A percentile compares a stretch with the other conserved stretches of the same genome.
These are phyloP conservation scores for Penicillium fuscoglaucum DNA, from an alignment of 2,329 filamentous ascomycete species.

Conservation along the genomic window DNA sequence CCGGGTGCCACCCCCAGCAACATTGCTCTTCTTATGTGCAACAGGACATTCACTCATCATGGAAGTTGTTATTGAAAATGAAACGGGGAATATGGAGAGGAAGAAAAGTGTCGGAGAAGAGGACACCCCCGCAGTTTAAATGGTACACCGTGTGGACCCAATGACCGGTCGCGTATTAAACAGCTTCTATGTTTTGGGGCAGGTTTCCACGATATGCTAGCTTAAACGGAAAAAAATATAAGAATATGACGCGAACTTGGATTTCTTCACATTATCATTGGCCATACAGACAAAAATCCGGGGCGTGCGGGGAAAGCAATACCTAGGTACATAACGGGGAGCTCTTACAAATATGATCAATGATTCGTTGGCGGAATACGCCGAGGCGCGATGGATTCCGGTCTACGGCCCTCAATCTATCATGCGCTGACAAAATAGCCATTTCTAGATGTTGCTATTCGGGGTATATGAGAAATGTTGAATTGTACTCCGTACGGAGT, in stretches of 20 bases:
- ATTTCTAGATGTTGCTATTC: not conserved
- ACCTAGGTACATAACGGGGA: not conserved
- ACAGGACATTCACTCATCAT: slow-evolving; percentile 35
- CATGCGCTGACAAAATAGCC: slow-evolving; percentile 7
- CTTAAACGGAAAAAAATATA: not conserved
- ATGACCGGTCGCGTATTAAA: slow-evolving; percentile 6
- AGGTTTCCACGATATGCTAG: not conserved
- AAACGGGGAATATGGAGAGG: not conserved
- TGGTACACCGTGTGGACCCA: slow-evolving; percentile 1
- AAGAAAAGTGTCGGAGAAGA: not conserved
- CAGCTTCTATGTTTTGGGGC: not conserved
- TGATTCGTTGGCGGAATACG: slow-evolving; percentile 7
- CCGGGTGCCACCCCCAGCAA: slow-evolving; percentile 62
- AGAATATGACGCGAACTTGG: not conserved
- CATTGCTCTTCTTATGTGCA: slow-evolving; percentile 33
- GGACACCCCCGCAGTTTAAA: slow-evolving; percentile 13
- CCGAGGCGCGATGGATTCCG: slow-evolving; percentile 1
- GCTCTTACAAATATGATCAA: not conserved
- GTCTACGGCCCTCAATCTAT: not conserved
- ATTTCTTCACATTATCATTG: slow-evolving; percentile 1
- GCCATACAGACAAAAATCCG: not conserved
- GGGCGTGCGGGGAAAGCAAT: slow-evolving; percentile 10
- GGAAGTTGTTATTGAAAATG: not conserved
- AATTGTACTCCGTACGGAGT: too few species aligned
- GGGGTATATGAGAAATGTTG: not conserved